Evolutionary conservation across 192 early-diverging fungal genomes (phyloP).

Genomic region (Chytriomyces sp.): DNA sequence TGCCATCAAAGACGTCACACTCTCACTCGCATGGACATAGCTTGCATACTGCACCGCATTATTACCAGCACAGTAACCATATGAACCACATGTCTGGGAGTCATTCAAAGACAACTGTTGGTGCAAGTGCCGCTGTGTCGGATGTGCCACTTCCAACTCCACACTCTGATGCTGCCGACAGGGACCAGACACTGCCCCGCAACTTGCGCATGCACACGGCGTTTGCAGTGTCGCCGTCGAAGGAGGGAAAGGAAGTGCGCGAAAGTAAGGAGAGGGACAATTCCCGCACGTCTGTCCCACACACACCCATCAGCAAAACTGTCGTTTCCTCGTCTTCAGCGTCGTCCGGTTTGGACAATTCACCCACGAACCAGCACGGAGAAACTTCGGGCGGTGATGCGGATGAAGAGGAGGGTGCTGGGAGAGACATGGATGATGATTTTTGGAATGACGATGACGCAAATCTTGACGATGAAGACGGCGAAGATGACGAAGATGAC

Average conservation of each 20-base stretch:
- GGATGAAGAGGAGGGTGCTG: constrained; percentile 22
- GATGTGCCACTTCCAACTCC: background rate
- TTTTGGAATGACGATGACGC: constrained; percentile 13
- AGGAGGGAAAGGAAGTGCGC: background rate
- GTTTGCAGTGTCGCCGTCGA: background rate
- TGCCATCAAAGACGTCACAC: background rate
- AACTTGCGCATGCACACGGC: background rate
- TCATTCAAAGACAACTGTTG: background rate
- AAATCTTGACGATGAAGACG: constrained; percentile 1
- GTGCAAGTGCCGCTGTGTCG: too few species aligned
- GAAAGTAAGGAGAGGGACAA: background rate
- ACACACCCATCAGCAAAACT: background rate
- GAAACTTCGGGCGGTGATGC: constrained; percentile 15
- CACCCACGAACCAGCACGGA: background rate
- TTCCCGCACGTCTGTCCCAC: background rate
- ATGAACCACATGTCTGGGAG: background rate
- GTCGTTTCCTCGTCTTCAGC: background rate
- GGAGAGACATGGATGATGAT: constrained; percentile 13
- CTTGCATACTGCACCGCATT: background rate
- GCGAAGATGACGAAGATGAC: constrained; percentile 31
- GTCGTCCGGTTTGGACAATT: background rate
- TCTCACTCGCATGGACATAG: background rate
- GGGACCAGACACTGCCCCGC: background rate
- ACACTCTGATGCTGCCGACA: background rate
- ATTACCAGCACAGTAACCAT: background rate